phyloP scores from a whole-genome alignment of 106 monocot genomes.

The Posidonia australis region DNA sequence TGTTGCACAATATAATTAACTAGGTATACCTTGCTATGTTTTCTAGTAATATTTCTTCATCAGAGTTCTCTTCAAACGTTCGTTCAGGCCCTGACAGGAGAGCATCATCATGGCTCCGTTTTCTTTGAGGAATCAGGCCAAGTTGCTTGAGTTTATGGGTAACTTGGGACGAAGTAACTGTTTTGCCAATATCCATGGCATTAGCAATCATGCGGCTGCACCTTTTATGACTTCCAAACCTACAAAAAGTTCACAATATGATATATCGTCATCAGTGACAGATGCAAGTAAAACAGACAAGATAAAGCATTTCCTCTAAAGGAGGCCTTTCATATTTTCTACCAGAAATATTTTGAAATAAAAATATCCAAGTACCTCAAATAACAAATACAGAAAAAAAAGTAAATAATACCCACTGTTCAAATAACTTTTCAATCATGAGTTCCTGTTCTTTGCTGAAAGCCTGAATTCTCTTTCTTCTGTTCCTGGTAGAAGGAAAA shows the following conservation, averaged over 20 bases:
- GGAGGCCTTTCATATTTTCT: too few relatives aligned
- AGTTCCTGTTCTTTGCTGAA: conserved; percentile 53
- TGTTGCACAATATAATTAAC: neutral
- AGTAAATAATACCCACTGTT: conserved; percentile 24
- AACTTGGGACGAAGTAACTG: conserved; percentile 30
- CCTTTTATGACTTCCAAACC: conserved; percentile 47
- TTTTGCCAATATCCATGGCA: conserved; percentile 27
- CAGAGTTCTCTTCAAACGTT: conserved; percentile 16
- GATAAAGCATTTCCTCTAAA: too few relatives aligned
- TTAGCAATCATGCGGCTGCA: conserved; percentile 64
- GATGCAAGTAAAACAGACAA: too few relatives aligned
- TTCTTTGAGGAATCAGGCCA: conserved; percentile 31
- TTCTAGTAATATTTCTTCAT: conserved; percentile 28
- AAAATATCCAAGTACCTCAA: neutral
- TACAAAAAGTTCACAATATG: conserved; percentile 12
- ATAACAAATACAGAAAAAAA: neutral
- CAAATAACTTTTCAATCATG: conserved; percentile 39
- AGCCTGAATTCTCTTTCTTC: conserved; percentile 40
- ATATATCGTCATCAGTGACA: neutral
- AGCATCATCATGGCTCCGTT: conserved; percentile 3
- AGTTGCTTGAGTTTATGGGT: conserved; percentile 55
- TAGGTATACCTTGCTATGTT: conserved; percentile 21
- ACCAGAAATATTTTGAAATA: too few relatives aligned
- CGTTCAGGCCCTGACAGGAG: neutral
- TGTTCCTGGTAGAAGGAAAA: conserved; percentile 17